These are phyloP conservation scores for Taiwanofungus camphoratus DNA, from an alignment of 1,284 basidiomycete species.

Conservation along the genomic window DNA sequence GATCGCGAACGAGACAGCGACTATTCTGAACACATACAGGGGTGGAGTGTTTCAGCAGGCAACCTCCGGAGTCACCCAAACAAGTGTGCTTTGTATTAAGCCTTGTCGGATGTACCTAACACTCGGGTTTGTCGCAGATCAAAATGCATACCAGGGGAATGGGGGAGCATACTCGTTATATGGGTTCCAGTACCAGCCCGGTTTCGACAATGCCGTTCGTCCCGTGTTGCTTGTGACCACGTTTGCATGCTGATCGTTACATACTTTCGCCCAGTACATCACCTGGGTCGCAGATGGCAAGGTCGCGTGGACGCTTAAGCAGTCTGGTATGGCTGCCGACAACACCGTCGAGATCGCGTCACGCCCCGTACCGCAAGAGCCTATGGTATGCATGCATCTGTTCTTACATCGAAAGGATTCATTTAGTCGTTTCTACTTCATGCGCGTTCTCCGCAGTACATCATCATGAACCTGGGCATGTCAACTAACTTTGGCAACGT, in stretches of 20 bases:
- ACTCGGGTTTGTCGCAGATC: conserved; percentile 23
- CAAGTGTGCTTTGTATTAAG: conserved; percentile 14
- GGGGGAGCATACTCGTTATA: conserved; percentile 48
- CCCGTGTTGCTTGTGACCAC: background rate
- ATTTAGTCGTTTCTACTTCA: conserved; percentile 1
- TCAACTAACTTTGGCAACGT: conserved; percentile 73
- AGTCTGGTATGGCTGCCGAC: conserved; percentile 70
- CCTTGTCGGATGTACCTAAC: background rate
- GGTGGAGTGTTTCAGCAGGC: conserved; percentile 55
- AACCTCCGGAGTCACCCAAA: conserved; percentile 26
- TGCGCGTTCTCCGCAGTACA: conserved; percentile 41
- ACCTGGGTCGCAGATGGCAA: conserved; percentile 68
- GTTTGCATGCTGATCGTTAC: too few relatives aligned
- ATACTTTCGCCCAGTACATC: conserved; percentile 52
- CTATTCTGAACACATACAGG: conserved; percentile 44
- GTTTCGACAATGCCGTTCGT: conserved; percentile 33
- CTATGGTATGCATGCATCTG: conserved; percentile 55
- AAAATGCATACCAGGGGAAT: conserved; percentile 36
- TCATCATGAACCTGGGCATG: conserved; percentile 80
- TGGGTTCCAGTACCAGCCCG: conserved; percentile 57
- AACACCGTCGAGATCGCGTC: conserved; percentile 58
- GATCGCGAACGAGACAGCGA: conserved; percentile 38
- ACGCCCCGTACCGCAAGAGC: conserved; percentile 78
- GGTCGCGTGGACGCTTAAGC: conserved; percentile 72
- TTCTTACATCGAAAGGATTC: too few relatives aligned